A percentile compares a stretch with the other conserved stretches of the same genome.
phyloP scores from a whole-genome alignment of 2,329 filamentous ascomycete genomes.

The Alternaria hordeiaustralica region DNA sequence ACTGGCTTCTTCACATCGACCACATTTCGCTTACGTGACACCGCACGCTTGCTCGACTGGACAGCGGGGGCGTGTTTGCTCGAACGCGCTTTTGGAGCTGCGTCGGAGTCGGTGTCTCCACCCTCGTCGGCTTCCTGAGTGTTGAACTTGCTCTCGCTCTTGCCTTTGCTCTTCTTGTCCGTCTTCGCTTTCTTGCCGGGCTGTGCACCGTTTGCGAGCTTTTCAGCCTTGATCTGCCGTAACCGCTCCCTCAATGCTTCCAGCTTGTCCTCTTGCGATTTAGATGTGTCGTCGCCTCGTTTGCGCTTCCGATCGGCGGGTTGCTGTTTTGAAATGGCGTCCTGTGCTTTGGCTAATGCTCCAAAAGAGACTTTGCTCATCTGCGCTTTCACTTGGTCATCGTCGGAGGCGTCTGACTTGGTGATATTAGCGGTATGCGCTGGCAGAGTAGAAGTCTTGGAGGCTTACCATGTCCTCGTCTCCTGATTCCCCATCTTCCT shows the following conservation, averaged over 20 bases:
- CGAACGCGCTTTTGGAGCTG: conserved; percentile 55
- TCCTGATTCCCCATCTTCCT: conserved; percentile 25
- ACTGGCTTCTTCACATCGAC: conserved; percentile 65
- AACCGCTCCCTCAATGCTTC: conserved; percentile 54
- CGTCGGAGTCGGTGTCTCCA: conserved; percentile 39
- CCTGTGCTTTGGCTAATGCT: conserved; percentile 86
- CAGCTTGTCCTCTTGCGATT: conserved; percentile 55
- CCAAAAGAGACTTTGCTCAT: conserved; percentile 80
- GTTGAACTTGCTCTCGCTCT: conserved; percentile 33
- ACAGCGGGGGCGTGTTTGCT: conserved; percentile 91
- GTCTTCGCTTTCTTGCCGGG: conserved; percentile 29
- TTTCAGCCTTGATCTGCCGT: conserved; percentile 52
- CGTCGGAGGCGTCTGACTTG: conserved; percentile 46
- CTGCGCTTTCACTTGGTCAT: conserved; percentile 52
- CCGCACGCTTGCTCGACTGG: conserved; percentile 80
- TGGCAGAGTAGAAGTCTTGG: not conserved
- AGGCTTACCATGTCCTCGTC: conserved; percentile 38
- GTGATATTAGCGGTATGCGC: conserved; percentile 11
- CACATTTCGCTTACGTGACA: conserved; percentile 80
- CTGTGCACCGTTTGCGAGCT: conserved; percentile 33
- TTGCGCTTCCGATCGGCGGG: conserved; percentile 51
- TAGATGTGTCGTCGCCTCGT: conserved; percentile 47
- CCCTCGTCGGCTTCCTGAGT: conserved; percentile 45
- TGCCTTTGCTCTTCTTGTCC: conserved; percentile 17
- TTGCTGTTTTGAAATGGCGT: conserved; percentile 60